Evolutionary conservation across 176 grass and related monocot species (phyloP).

Genomic region (Tuctoria greenei): DNA sequence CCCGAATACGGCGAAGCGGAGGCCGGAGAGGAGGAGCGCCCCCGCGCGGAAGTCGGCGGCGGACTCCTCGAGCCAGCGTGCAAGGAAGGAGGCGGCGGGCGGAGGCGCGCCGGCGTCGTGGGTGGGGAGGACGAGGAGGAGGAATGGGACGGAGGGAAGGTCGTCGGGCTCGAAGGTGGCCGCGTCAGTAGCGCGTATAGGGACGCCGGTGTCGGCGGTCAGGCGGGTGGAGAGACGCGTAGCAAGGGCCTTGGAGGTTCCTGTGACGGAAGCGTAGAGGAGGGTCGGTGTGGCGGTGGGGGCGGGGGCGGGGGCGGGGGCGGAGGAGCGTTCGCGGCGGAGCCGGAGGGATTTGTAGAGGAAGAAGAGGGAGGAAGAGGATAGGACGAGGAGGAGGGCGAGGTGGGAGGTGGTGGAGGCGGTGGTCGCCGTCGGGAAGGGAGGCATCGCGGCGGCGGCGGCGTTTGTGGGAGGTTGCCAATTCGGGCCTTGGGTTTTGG

Average conservation of each 20-base stretch:
- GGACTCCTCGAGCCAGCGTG: neutral
- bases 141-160: neutral
- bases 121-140: neutral
- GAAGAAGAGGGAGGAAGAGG: slow-evolving; percentile 2
- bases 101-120: neutral
- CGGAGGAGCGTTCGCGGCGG: neutral
- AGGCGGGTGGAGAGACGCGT: neutral
- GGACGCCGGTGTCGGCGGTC: neutral
- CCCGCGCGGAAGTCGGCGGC: neutral
- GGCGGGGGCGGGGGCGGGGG: neutral
- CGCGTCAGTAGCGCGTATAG: neutral
- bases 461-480: neutral
- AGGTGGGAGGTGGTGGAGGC: slow-evolving; percentile 3
- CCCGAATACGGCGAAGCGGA: neutral
- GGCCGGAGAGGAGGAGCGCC: neutral
- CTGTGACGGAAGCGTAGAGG: neutral
- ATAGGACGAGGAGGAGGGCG: neutral
- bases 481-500: slow-evolving; percentile 41
- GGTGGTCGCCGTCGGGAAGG: slow-evolving; percentile 7
- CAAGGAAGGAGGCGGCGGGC: neutral
- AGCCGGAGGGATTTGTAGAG: neutral
- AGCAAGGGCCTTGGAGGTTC: neutral
- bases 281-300: neutral
- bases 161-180: neutral
- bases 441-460: neutral